A percentile compares a stretch with the other conserved stretches of the same genome.
These are phyloP conservation scores for Sextonia rubra DNA, from an alignment of 164 flowering plant species.

Conservation along the genomic window DNA sequence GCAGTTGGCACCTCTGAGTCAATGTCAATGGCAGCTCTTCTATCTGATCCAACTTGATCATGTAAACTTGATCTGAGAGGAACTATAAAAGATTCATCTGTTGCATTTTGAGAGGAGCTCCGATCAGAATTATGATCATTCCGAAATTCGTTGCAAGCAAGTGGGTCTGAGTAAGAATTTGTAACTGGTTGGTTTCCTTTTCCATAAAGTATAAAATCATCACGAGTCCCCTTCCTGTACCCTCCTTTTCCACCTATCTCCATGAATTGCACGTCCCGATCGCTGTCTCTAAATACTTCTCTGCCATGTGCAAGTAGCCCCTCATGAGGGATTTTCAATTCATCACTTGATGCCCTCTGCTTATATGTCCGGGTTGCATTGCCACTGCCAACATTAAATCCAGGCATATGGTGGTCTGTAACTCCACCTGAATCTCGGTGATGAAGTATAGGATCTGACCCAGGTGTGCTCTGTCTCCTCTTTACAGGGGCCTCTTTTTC, in stretches of 20 bases:
- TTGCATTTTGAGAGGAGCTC: constrained; percentile 29
- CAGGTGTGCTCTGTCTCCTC: constrained; percentile 31
- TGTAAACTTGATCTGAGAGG: constrained; percentile 45
- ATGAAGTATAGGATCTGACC: constrained; percentile 47
- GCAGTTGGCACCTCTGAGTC: constrained; percentile 58
- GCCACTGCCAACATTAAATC: constrained; percentile 35
- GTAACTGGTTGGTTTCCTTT: constrained; percentile 25
- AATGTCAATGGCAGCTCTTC: constrained; percentile 51
- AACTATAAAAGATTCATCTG: constrained; percentile 80
- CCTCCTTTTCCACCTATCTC: constrained; percentile 44
- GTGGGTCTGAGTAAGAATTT: constrained; percentile 40
- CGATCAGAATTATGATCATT: constrained; percentile 25
- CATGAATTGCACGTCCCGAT: constrained; percentile 29
- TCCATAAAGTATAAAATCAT: constrained; percentile 55
- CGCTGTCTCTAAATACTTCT: constrained; percentile 20
- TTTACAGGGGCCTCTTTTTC: constrained; percentile 46
- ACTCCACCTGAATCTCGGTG: constrained; percentile 18
- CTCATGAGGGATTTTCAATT: constrained; percentile 28
- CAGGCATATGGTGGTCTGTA: constrained; percentile 25
- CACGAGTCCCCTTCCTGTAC: constrained; percentile 38
- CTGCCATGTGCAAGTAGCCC: constrained; percentile 25
- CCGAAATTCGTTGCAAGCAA: constrained; percentile 39
- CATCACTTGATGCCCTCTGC: constrained; percentile 39
- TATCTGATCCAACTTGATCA: constrained; percentile 38
- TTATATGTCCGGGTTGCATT: constrained; percentile 20